phyloP scores from a whole-genome alignment of 495 filamentous ascomycete genomes.

The Aspergillus incahuasiensis region DNA sequence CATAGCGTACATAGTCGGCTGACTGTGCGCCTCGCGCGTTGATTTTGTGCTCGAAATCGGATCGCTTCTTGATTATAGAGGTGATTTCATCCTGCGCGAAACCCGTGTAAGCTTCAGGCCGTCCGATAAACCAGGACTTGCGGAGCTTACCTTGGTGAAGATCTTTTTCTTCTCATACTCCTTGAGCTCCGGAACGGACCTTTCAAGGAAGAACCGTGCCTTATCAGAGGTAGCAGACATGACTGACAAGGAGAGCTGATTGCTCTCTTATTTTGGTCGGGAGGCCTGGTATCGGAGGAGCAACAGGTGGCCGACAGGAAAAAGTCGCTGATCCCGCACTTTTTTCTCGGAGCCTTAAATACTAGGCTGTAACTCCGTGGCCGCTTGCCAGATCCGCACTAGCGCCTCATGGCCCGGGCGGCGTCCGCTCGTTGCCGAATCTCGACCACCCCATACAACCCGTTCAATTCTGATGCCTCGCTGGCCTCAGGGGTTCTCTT shows the following conservation, averaged over 20 bases:
- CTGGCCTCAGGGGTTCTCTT: slow-evolving; percentile 34
- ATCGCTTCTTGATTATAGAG: slow-evolving; percentile 80
- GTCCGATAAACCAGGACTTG: background rate
- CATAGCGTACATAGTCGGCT: slow-evolving; percentile 78
- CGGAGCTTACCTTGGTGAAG: slow-evolving; percentile 61
- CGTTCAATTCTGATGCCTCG: slow-evolving; percentile 7
- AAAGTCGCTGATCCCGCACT: slow-evolving; percentile 37
- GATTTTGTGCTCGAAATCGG: slow-evolving; percentile 87
- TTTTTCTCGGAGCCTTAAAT: slow-evolving; percentile 7
- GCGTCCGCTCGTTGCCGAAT: slow-evolving; percentile 21
- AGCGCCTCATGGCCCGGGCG: slow-evolving; percentile 9
- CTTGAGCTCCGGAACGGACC: slow-evolving; percentile 82
- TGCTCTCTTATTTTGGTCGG: background rate
- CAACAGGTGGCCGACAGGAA: slow-evolving; percentile 20
- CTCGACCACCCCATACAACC: slow-evolving; percentile 7
- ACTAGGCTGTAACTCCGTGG: background rate
- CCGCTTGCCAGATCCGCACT: slow-evolving; percentile 19
- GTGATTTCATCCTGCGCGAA: slow-evolving; percentile 71
- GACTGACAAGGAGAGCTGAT: slow-evolving; percentile 15
- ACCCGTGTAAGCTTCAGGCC: slow-evolving; percentile 11
- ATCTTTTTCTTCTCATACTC: slow-evolving; percentile 85
- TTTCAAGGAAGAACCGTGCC: slow-evolving; percentile 89
- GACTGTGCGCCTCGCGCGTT: slow-evolving; percentile 72
- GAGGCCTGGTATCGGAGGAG: background rate
- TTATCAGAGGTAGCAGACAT: slow-evolving; percentile 90